phyloP scores from a whole-genome alignment of 2,329 filamentous ascomycete species.

The Pseudogymnoascus sp. region DNA sequence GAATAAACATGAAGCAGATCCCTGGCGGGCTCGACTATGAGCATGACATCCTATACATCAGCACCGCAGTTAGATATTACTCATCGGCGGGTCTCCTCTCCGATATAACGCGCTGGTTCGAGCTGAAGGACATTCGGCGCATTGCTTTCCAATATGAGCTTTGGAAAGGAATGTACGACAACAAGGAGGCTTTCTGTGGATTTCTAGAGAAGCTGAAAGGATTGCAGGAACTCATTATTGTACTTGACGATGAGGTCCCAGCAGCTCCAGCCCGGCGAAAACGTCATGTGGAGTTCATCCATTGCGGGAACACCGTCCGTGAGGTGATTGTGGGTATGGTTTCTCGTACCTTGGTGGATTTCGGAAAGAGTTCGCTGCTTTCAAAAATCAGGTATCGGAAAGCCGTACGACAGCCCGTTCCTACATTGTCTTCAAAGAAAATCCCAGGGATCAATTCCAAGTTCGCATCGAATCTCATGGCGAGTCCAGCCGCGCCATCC shows the following conservation, averaged over 20 bases:
- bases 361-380: background rate
- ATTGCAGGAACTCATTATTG: background rate
- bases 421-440: background rate
- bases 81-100: background rate
- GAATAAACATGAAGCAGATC: background rate
- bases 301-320: background rate
- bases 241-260: background rate
- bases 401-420: background rate
- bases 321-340: background rate
- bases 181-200: background rate
- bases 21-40: background rate
- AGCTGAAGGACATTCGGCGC: background rate
- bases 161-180: background rate
- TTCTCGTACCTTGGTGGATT: background rate
- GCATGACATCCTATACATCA: background rate
- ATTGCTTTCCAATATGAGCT: background rate
- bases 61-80: background rate
- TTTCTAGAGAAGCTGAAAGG: background rate
- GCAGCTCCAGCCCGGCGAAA: background rate
- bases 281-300: background rate
- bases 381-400: background rate
- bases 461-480: background rate
- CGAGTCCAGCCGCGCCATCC: background rate
- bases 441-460: background rate
- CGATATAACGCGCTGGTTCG: background rate